These are phyloP conservation scores for Pythium guiyangense DNA, from an alignment of 352 stramenopile species.

Conservation along the genomic window DNA sequence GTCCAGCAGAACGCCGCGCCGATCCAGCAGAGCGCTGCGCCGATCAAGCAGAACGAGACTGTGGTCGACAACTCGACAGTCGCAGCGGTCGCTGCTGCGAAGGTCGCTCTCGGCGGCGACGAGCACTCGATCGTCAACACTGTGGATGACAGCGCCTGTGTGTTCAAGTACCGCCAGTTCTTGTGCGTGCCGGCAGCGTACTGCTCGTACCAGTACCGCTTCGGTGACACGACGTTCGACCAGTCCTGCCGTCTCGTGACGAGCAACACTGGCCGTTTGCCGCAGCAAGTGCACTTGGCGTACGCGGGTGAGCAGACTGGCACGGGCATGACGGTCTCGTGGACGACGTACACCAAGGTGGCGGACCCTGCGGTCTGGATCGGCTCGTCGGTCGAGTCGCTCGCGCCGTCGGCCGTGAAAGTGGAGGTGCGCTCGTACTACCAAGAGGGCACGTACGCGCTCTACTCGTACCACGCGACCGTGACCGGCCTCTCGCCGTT, in stretches of 20 bases:
- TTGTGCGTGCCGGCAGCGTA: constrained; percentile 25
- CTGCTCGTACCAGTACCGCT: constrained; percentile 32
- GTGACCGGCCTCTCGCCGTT: constrained; percentile 20
- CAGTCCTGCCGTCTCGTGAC: constrained; percentile 40
- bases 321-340: constrained; percentile 56
- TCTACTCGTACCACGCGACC: constrained; percentile 38
- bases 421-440: constrained; percentile 29
- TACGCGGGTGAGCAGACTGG: constrained; percentile 35
- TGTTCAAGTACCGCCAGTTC: constrained; percentile 15
- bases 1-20: too few relatives aligned
- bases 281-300: constrained; percentile 58
- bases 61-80: too few relatives aligned
- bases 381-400: constrained; percentile 18
- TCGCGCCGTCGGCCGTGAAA: constrained; percentile 20
- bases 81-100: too few relatives aligned
- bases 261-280: constrained; percentile 28
- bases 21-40: too few relatives aligned
- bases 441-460: constrained; percentile 33
- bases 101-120: too few relatives aligned
- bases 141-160: constrained; percentile 30
- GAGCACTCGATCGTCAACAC: too few relatives aligned
- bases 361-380: constrained; percentile 43
- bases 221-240: constrained; percentile 32
- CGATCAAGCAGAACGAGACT: too few relatives aligned
- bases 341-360: constrained; percentile 42